A percentile compares a stretch with the other conserved stretches of the same genome.
These are phyloP conservation scores for Pseudogymnoascus sp. DNA, from an alignment of 2,329 filamentous ascomycete species.

Conservation along the genomic window DNA sequence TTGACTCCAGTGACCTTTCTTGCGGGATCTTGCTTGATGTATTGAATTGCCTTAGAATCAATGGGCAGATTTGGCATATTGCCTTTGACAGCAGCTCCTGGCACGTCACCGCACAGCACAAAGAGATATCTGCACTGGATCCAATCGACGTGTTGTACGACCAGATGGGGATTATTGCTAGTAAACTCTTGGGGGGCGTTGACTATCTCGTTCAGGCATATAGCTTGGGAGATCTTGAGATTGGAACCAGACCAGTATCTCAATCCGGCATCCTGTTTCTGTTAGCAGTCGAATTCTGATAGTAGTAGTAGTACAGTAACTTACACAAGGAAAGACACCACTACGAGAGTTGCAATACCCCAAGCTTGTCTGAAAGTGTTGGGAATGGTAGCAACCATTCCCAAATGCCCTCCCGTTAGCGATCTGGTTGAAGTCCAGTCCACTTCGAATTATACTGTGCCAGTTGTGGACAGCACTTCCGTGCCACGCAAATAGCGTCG, in stretches of 20 bases:
- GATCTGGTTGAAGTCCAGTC: slow-evolving; percentile 63
- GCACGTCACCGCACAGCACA: slow-evolving; percentile 33
- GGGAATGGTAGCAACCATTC: slow-evolving; percentile 76
- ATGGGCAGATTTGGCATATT: neutral
- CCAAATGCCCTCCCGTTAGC: slow-evolving; percentile 66
- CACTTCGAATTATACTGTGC: slow-evolving; percentile 83
- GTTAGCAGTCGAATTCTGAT: slow-evolving; percentile 15
- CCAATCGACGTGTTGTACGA: slow-evolving; percentile 74
- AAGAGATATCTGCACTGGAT: slow-evolving; percentile 86
- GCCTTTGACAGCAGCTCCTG: neutral
- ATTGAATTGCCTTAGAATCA: neutral
- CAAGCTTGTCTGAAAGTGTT: slow-evolving; percentile 48
- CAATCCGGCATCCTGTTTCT: neutral
- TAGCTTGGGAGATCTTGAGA: slow-evolving; percentile 50
- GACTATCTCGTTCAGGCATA: slow-evolving; percentile 81
- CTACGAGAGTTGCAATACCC: slow-evolving; percentile 17
- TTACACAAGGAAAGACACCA: neutral
- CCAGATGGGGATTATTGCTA: slow-evolving; percentile 53
- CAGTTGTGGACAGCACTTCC: slow-evolving; percentile 72
- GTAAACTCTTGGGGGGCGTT: slow-evolving; percentile 62
- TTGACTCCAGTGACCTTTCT: slow-evolving; percentile 18
- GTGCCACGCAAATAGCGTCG: slow-evolving; percentile 82
- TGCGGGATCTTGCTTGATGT: slow-evolving; percentile 20
- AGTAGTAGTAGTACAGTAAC: neutral
- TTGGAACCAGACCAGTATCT: slow-evolving; percentile 59